A percentile compares a stretch with the other conserved stretches of the same genome.
Conservation (phyloP, 371 early-diverging fungal genomes). For the Syncephalastrum sp. region DNA sequence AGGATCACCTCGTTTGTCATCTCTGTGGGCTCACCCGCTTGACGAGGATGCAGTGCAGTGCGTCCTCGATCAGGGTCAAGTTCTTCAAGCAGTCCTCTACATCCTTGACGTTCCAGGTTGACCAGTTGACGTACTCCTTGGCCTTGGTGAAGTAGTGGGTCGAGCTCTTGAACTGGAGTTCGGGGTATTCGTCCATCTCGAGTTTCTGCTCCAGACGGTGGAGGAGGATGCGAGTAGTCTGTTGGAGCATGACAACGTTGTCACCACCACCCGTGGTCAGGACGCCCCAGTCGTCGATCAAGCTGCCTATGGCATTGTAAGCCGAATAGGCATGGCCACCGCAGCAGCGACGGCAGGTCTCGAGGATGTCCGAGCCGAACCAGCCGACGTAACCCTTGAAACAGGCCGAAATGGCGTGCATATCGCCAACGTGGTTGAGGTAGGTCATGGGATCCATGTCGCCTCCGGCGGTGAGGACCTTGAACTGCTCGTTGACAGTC, state of each 20-base stretch:
- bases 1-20: neutral
- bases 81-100: constrained; percentile 24
- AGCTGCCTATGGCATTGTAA: constrained; percentile 65
- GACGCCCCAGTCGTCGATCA: constrained; percentile 67
- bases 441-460: constrained; percentile 45
- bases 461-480: constrained; percentile 36
- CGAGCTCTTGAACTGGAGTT: constrained; percentile 38
- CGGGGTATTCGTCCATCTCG: constrained; percentile 24
- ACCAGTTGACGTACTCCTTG: constrained; percentile 25
- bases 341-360: constrained; percentile 56
- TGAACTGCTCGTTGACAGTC: constrained; percentile 28
- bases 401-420: constrained; percentile 61
- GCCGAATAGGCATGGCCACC: constrained; percentile 67
- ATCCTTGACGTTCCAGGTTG: constrained; percentile 24
- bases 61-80: constrained; percentile 27
- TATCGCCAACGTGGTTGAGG: constrained; percentile 57
- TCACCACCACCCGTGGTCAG: constrained; percentile 76
- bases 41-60: constrained; percentile 29
- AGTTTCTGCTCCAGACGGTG: constrained; percentile 25
- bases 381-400: constrained; percentile 57
- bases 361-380: constrained; percentile 61
- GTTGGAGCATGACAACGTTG: constrained; percentile 66
- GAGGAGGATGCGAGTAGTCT: constrained; percentile 42
- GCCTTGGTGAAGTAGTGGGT: constrained; percentile 29
- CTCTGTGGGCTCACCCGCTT: constrained; percentile 30